Evolutionary conservation across 805 yeast genomes (phyloP).

Genomic region (Wickerhamiella lipophila): DNA sequence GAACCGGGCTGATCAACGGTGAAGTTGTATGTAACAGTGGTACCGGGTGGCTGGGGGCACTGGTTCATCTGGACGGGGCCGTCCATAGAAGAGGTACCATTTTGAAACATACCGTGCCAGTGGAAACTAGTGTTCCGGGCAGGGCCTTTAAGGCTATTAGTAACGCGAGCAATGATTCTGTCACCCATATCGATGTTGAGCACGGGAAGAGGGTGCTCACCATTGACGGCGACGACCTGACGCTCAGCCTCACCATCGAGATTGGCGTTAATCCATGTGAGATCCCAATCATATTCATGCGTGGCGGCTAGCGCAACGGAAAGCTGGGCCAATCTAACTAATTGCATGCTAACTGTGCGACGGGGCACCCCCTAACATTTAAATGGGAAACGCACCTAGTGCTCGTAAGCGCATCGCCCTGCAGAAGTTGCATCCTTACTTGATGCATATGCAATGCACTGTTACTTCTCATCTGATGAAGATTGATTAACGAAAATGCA

Average conservation of each 20-base stretch:
- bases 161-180: slow-evolving; percentile 54
- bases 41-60: slow-evolving; percentile 82
- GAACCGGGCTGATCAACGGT: slow-evolving; percentile 82
- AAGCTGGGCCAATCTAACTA: not conserved
- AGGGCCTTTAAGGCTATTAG: slow-evolving; percentile 53
- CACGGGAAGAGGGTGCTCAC: slow-evolving; percentile 78
- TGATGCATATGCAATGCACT: not conserved
- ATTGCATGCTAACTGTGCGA: not conserved
- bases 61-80: slow-evolving; percentile 83
- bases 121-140: slow-evolving; percentile 62
- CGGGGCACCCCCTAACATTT: slow-evolving; percentile 1
- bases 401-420: slow-evolving; percentile 1
- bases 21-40: slow-evolving; percentile 69
- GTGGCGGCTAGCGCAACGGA: slow-evolving; percentile 11
- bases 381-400: not conserved
- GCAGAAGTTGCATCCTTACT: not conserved
- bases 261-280: slow-evolving; percentile 28
- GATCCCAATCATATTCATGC: slow-evolving; percentile 29
- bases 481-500: not conserved
- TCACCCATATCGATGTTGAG: slow-evolving; percentile 70
- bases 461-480: not conserved
- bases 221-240: slow-evolving; percentile 49
- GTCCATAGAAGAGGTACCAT: slow-evolving; percentile 67
- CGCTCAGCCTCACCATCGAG: slow-evolving; percentile 47
- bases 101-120: slow-evolving; percentile 87